Base-by-base conservation (phyloP, 805 yeast genomes). In the Monosporozyma servazzii region DNA sequence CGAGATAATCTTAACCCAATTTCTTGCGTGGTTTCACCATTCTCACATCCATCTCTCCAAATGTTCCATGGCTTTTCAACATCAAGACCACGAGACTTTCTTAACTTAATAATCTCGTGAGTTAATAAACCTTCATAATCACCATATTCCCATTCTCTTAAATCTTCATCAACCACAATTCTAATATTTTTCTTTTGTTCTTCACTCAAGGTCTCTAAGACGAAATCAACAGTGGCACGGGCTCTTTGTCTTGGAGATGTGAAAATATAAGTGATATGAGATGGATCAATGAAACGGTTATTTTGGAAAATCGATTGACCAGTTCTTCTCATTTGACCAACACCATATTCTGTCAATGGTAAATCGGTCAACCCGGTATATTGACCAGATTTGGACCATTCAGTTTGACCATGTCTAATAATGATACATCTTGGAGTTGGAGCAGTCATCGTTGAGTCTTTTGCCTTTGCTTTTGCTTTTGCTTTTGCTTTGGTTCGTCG, bases 61-160 rank as follows among this genome's bases (percentile, higher is more conserved):
- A 91, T 89, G 50, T 75, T 71, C 96, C 96, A 89, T 4, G 72
- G 71, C 36, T 57, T 61, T 41, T 72, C 75, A 31, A 59, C 54
- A 45, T 72, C 78, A 40, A 86, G 68, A 0, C 93, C 95, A 50
- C 82, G 74, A 29, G 69, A 59, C 27, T 70, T 69, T 64, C 96
- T 79, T 57, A 80, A 67, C 13, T 73, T 78, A 44, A 75, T 70
- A 65, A 90, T 88, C 60, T 90, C 80, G 6, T 71, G 65, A 1
- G 96, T 85, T 52, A 76, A 64, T 57, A 82, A 67, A 5, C 98
- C 98, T 73, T 91, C 98, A 67, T 91, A 91, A 63, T 87, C 93
- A 58, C 98, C 98, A 62, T 91, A 91, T 58, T 88, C 95, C 97
- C 97, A 91, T 70, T 91, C 98, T 59, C 93, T 78, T 48, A 89